phyloP scores from a whole-genome alignment of 768 basidiomycete species.

The Boletus reticulatus region DNA sequence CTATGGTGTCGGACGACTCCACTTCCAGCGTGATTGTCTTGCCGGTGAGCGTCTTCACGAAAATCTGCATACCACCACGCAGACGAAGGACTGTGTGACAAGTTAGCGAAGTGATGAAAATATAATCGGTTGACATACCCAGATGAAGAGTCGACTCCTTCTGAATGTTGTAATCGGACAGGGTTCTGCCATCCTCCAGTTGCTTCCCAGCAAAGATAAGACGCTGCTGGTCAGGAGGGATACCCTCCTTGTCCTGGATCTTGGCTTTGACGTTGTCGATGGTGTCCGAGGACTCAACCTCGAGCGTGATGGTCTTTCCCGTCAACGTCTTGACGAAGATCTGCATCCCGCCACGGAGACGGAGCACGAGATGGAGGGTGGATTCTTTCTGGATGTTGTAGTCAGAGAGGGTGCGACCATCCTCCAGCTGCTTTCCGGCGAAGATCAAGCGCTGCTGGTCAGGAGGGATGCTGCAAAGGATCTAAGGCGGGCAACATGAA shows the following conservation, averaged over 20 bases:
- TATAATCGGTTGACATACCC: neutral
- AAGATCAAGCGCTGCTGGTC: conserved; percentile 97
- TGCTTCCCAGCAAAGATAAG: conserved; percentile 94
- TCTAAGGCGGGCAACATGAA: neutral
- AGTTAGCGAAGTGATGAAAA: neutral
- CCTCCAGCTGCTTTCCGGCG: conserved; percentile 93
- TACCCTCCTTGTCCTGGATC: conserved; percentile 93
- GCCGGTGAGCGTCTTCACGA: conserved; percentile 84
- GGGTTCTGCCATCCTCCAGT: conserved; percentile 85
- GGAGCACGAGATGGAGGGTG: conserved; percentile 83
- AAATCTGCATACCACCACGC: conserved; percentile 90
- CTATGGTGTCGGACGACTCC: conserved; percentile 91
- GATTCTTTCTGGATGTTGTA: conserved; percentile 97
- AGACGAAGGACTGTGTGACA: conserved; percentile 61
- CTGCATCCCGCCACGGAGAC: conserved; percentile 90
- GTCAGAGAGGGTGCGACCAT: conserved; percentile 85
- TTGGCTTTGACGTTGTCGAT: conserved; percentile 89
- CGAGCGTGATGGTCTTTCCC: conserved; percentile 90
- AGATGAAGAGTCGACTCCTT: conserved; percentile 77
- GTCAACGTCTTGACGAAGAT: conserved; percentile 83
- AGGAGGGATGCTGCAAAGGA: conserved; percentile 60
- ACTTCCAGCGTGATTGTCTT: conserved; percentile 94
- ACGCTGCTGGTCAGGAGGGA: conserved; percentile 86
- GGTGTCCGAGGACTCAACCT: conserved; percentile 84
- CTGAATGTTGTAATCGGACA: conserved; percentile 91